A percentile compares a stretch with the other conserved stretches of the same genome.
Evolutionary conservation across 2,329 filamentous ascomycete genomes (phyloP).

Genomic region (Talaromyces sp.): DNA sequence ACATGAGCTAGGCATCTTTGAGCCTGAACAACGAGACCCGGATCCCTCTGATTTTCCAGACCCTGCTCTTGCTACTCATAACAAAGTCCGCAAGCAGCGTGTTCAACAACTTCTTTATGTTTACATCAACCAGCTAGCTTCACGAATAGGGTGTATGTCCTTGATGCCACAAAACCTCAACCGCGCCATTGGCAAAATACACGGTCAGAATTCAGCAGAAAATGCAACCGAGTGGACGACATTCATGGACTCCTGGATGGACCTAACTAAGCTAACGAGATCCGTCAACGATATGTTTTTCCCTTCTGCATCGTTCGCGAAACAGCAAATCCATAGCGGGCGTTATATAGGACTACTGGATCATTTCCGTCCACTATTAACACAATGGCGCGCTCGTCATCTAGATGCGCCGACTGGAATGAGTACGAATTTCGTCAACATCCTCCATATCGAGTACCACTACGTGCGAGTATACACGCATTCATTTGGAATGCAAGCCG

Average conservation of each 20-base stretch:
- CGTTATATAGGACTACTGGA: constrained; percentile 48
- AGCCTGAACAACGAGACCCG: constrained; percentile 28
- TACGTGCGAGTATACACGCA: constrained; percentile 43
- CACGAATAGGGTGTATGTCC: constrained; percentile 46
- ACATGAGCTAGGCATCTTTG: constrained; percentile 47
- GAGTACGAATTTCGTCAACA: constrained; percentile 38
- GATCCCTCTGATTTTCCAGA: constrained; percentile 15
- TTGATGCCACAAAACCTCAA: constrained; percentile 45
- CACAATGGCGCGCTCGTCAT: constrained; percentile 35
- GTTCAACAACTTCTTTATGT: constrained; percentile 36
- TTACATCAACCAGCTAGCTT: constrained; percentile 44
- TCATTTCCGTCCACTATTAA: constrained; percentile 34
- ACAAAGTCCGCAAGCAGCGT: constrained; percentile 25
- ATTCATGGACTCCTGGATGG: constrained; percentile 51
- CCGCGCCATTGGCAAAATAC: constrained; percentile 30
- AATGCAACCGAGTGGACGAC: constrained; percentile 43
- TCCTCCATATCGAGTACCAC: constrained; percentile 51
- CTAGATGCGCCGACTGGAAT: constrained; percentile 25
- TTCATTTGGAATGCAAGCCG: constrained; percentile 51
- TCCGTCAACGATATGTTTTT: constrained; percentile 53
- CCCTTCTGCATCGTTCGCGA: constrained; percentile 26
- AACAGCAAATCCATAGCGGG: constrained; percentile 29
- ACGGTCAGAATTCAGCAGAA: neutral
- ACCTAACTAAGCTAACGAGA: constrained; percentile 45
- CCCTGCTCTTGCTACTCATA: constrained; percentile 15